phyloP scores from a whole-genome alignment of 1,284 basidiomycete species.

The Fistulinella cinereoalba region DNA sequence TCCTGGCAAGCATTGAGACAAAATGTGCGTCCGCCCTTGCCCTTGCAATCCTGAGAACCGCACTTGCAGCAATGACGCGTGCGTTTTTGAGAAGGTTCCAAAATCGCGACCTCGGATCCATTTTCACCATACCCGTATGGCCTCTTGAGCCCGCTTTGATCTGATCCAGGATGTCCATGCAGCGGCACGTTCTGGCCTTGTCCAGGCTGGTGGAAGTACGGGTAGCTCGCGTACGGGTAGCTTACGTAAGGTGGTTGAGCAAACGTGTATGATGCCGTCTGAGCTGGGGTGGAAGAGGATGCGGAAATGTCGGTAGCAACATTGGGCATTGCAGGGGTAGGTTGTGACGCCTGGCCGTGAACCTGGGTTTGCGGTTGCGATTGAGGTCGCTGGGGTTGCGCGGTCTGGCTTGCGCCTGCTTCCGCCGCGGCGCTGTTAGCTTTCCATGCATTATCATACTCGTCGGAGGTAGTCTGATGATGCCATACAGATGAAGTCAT shows the following conservation, averaged over 20 bases:
- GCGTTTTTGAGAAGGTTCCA: constrained; percentile 43
- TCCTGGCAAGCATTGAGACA: constrained; percentile 71
- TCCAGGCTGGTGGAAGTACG: constrained; percentile 26
- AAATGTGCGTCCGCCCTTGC: constrained; percentile 68
- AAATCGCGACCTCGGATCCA: constrained; percentile 29
- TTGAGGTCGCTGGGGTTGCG: constrained; percentile 22
- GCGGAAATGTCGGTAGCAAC: constrained; percentile 18
- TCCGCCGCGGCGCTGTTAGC: constrained; percentile 44
- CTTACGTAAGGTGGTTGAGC: constrained; percentile 32
- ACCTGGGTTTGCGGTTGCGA: constrained; percentile 14
- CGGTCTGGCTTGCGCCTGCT: constrained; percentile 18
- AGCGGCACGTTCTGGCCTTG: constrained; percentile 24
- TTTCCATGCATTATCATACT: constrained; percentile 56
- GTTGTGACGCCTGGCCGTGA: constrained; percentile 19
- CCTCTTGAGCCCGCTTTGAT: constrained; percentile 30
- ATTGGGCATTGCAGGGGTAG: constrained; percentile 20
- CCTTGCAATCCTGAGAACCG: constrained; percentile 71
- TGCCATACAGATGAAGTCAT: constrained; percentile 1
- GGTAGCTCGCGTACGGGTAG: constrained; percentile 31
- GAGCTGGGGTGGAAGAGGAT: constrained; percentile 17
- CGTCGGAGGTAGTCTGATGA: constrained; percentile 41
- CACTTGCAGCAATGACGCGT: constrained; percentile 65
- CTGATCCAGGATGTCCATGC: constrained; percentile 23
- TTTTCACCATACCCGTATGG: constrained; percentile 32
- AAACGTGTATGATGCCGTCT: constrained; percentile 30